Evolutionary conservation across 1,284 basidiomycete species (phyloP), one percentile per base, ranked within the genome.

Genomic region (Puccinia coronata): DNA sequence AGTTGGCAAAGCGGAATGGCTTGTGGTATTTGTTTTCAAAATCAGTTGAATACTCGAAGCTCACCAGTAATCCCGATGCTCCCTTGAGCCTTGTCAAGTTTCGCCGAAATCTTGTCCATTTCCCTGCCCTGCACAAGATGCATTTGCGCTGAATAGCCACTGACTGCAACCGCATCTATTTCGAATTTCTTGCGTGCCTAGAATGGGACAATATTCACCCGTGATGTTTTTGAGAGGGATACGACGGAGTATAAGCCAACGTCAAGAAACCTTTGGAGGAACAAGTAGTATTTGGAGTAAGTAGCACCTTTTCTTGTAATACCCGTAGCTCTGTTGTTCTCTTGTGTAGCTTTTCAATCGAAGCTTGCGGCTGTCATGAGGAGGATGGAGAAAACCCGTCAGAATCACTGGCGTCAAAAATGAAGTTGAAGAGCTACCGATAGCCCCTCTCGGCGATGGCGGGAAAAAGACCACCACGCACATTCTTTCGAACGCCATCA

Each of bases 91-190:
- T 92, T 91, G 84, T 97, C 95, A 39, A 98, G 90, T 87, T 96
- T 97, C 82, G 90, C 85, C 70, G 92, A 90, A 57, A 97, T 91
- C 88, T 94, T 96, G 84, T 99, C 96, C 53, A 97, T 89, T 83
- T 98, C 96, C 83, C 91, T 92, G 41, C 96, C 97, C 87, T 99
- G 97, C 25, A 95, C 92, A 16, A 99, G 90, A 11, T 93, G 93
- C 76, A 92, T 91, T 87, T 98, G 95, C 0, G 96, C 96, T 5
- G 95, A 96, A 86, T 93, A 96, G 12, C 94, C 92, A 86, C 98
- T 98, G 89, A 98, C 96, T 82, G 92, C 91, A 82, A 97, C 89
- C 86, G 96, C 97, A 85, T 98, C 95, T 77, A 90, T 89, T 86
- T 98, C 95, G 87, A 98, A 99, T 85, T 95, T 94, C 86, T 97